Percentiles rank a stretch among this genome's conserved stretches.
Evolutionary conservation across 1,139 yeast species (phyloP).

Genomic region (Lodderomyces beijingensis): DNA sequence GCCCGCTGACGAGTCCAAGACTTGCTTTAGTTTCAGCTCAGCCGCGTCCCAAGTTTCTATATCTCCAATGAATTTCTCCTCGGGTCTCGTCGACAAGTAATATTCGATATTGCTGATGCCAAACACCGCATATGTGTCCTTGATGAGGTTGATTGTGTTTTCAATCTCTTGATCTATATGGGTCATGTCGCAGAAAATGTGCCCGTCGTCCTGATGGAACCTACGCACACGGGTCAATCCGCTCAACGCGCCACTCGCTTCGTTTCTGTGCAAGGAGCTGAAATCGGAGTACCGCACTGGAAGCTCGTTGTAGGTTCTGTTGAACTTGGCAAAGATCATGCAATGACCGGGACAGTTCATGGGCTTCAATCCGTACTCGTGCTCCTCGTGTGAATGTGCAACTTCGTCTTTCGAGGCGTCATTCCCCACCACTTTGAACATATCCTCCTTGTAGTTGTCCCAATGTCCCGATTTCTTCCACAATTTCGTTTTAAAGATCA

Average conservation of each 20-base stretch:
- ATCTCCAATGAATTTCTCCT: conserved; percentile 76
- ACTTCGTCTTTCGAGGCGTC: conserved; percentile 31
- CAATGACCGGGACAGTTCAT: conserved; percentile 99
- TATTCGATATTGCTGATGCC: conserved; percentile 66
- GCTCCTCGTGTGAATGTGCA: conserved; percentile 20
- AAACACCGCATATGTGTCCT: conserved; percentile 74
- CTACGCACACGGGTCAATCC: conserved; percentile 94
- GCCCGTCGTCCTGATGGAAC: conserved; percentile 98
- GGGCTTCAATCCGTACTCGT: conserved; percentile 83
- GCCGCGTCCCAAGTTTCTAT: conserved; percentile 82
- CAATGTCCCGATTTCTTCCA: conserved; percentile 97
- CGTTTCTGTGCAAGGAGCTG: conserved; percentile 92
- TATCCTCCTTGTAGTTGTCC: conserved; percentile 91
- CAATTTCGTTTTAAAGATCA: conserved; percentile 75
- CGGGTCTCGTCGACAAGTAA: conserved; percentile 86
- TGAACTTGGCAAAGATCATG: conserved; percentile 73
- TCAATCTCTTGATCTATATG: conserved; percentile 80
- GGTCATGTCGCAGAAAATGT: conserved; percentile 81
- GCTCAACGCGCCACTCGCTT: conserved; percentile 88
- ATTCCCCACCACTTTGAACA: conserved; percentile 73
- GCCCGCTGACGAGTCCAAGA: conserved; percentile 48
- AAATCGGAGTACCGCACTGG: conserved; percentile 91
- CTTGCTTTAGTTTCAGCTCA: conserved; percentile 63
- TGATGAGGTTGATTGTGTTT: conserved; percentile 69
- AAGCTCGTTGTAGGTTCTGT: conserved; percentile 82